Evolutionary conservation across 371 early-diverging fungal species (phyloP).

Genomic region (Lichtheimia ramosa): DNA sequence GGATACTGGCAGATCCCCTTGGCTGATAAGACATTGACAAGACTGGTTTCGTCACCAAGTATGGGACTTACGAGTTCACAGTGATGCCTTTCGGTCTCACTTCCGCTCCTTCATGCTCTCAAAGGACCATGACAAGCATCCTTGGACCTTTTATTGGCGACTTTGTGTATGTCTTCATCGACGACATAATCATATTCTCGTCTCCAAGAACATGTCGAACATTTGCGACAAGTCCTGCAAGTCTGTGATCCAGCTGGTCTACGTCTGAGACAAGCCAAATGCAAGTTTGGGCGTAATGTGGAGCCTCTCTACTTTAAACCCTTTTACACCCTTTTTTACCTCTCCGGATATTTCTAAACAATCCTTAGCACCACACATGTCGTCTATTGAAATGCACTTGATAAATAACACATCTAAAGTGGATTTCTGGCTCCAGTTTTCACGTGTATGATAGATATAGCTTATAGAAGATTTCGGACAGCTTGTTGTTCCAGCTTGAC

Average conservation of each 20-base stretch:
- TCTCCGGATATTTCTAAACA: no score
- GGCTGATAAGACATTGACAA: conserved; percentile 17
- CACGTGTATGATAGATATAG: no score
- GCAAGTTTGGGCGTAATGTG: not conserved
- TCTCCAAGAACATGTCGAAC: conserved; percentile 36
- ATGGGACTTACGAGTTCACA: conserved; percentile 44
- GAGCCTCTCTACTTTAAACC: no score
- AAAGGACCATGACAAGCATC: conserved; percentile 11
- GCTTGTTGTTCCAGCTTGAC: no score
- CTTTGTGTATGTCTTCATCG: conserved; percentile 41
- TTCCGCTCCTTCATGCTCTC: conserved; percentile 36
- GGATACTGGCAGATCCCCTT: conserved; percentile 47
- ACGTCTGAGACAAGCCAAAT: conserved; percentile 24
- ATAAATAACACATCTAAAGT: no score
- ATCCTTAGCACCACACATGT: no score
- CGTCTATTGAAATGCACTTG: no score
- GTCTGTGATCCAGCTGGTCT: conserved; percentile 25
- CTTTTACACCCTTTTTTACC: no score
- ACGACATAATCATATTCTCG: conserved; percentile 48
- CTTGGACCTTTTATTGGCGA: conserved; percentile 8
- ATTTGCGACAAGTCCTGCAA: conserved; percentile 33
- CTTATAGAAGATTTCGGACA: no score
- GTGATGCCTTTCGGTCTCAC: conserved; percentile 55
- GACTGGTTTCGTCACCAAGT: conserved; percentile 37
- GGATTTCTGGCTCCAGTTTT: no score